Conservation (phyloP, 768 basidiomycete genomes). For the Terana coerulea region DNA sequence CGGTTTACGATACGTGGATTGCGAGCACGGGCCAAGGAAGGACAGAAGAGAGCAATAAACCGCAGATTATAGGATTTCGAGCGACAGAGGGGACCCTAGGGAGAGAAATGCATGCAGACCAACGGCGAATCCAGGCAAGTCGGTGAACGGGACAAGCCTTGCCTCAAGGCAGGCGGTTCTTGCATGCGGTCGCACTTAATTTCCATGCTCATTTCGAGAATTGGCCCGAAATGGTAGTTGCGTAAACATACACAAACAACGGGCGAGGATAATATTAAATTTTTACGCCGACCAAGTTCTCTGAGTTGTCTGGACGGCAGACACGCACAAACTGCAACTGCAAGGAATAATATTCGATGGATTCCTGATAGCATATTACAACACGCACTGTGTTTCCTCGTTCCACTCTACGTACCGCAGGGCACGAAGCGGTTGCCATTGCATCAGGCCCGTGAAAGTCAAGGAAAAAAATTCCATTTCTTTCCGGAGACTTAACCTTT, state of each 20-base stretch:
- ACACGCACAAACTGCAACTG: too few species aligned
- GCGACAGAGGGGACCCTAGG: neutral
- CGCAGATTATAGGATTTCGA: neutral
- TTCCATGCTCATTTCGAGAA: neutral
- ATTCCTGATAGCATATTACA: too few species aligned
- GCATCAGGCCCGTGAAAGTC: neutral
- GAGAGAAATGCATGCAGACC: neutral
- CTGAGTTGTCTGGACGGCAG: too few species aligned
- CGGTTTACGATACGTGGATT: neutral
- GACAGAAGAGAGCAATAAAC: neutral
- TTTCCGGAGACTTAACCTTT: neutral
- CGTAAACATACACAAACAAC: neutral
- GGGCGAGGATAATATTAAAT: too few species aligned
- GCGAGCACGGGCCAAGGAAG: neutral
- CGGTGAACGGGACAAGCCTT: neutral
- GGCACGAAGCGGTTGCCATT: neutral
- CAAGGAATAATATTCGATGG: too few species aligned
- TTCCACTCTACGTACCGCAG: neutral
- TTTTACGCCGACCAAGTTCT: too few species aligned
- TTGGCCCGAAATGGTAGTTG: neutral
- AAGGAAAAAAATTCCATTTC: neutral
- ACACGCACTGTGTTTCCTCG: too few species aligned
- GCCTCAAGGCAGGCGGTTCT: slow-evolving; percentile 3
- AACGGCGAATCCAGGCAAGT: neutral
- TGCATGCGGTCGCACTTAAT: neutral